phyloP scores from a whole-genome alignment of 306 rosid species.

The Luffa aegyptiaca region DNA sequence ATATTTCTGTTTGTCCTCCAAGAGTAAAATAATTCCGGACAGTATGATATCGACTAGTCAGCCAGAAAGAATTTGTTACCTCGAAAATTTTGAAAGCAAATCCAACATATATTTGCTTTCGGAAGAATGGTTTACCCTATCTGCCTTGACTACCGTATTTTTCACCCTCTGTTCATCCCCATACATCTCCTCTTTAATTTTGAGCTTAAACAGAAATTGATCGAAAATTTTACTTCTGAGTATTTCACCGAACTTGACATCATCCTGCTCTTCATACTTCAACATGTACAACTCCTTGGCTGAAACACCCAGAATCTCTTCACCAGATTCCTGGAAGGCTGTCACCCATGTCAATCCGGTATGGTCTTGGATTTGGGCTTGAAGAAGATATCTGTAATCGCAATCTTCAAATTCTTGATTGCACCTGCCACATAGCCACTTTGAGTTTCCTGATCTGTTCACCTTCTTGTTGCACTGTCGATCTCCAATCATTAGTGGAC shows the following conservation, averaged over 20 bases:
- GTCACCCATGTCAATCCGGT: constrained; percentile 94
- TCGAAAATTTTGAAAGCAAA: constrained; percentile 38
- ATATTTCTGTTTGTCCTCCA: not conserved
- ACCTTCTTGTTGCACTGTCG: constrained; percentile 88
- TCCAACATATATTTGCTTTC: constrained; percentile 68
- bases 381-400: constrained; percentile 92
- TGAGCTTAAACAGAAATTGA: constrained; percentile 61
- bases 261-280: constrained; percentile 71
- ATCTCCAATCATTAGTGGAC: constrained; percentile 92
- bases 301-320: constrained; percentile 69
- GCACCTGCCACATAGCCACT: constrained; percentile 91
- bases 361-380: constrained; percentile 82
- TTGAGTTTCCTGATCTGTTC: constrained; percentile 42
- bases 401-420: constrained; percentile 90
- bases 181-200: constrained; percentile 76
- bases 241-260: constrained; percentile 47
- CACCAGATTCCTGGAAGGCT: constrained; percentile 92
- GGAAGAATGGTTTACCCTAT: constrained; percentile 52
- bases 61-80: constrained; percentile 18
- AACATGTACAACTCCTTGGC: constrained; percentile 71
- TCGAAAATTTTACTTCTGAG: constrained; percentile 55
- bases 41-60: not conserved
- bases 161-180: constrained; percentile 89
- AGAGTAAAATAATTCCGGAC: not conserved
- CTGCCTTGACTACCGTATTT: constrained; percentile 80